phyloP scores from a whole-genome alignment of 1,284 basidiomycete genomes.

The Fistulina hepatica region DNA sequence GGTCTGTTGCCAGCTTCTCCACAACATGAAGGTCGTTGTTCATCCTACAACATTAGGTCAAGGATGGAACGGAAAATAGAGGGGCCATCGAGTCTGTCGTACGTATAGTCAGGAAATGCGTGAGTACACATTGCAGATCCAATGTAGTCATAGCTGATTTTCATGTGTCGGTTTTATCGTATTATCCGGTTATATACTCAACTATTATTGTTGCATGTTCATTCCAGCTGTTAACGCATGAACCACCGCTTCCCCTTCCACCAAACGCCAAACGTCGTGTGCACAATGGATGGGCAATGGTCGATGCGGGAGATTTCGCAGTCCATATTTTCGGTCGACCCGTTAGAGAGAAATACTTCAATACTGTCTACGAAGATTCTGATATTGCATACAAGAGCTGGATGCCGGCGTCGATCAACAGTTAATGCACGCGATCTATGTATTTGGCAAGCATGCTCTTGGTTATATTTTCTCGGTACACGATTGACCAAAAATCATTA shows the following conservation, averaged over 20 bases:
- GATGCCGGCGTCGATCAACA: no score
- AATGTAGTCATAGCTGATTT: conserved; percentile 7
- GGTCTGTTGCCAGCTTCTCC: conserved; percentile 24
- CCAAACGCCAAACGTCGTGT: conserved; percentile 47
- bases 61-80: conserved; percentile 68
- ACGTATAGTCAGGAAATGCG: conserved; percentile 53
- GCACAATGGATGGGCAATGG: conserved; percentile 69
- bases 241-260: conserved; percentile 48
- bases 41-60: conserved; percentile 39
- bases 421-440: no score
- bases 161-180: not conserved
- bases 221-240: conserved; percentile 38
- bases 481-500: no score
- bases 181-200: not conserved
- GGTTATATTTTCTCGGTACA: no score
- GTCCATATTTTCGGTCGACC: conserved; percentile 60
- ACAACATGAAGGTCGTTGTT: not conserved
- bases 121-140: conserved; percentile 22
- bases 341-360: conserved; percentile 56
- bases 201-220: not conserved
- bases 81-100: conserved; percentile 65
- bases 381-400: no score
- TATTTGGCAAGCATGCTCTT: no score
- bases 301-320: conserved; percentile 68
- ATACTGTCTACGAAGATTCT: conserved; percentile 2